Conservation (phyloP, 208 protist genomes). For the Trypanosoma conorhini region DNA sequence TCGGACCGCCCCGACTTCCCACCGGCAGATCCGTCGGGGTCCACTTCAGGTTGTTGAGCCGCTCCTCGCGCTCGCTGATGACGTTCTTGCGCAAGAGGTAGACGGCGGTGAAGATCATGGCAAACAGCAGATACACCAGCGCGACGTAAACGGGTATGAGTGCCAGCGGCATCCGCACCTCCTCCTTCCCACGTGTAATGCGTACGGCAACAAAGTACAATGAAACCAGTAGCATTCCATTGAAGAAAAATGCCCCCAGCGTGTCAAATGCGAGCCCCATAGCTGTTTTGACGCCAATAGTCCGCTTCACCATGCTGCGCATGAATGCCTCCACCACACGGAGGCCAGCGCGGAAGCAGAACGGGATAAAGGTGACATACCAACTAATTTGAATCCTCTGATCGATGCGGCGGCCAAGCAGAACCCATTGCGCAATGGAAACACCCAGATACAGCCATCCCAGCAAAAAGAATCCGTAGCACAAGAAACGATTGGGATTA, state of each 20-base stretch:
- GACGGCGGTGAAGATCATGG: conserved; percentile 64
- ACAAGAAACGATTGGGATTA: conserved; percentile 51
- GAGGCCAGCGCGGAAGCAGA: conserved; percentile 55
- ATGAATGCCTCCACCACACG: conserved; percentile 76
- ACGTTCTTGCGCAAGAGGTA: conserved; percentile 43
- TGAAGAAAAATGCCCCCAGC: conserved; percentile 80
- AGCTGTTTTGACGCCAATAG: conserved; percentile 57
- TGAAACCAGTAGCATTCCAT: conserved; percentile 74
- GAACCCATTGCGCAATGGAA: conserved; percentile 76
- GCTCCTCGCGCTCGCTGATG: conserved; percentile 35
- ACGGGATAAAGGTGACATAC: conserved; percentile 81
- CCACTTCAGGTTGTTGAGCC: conserved; percentile 33
- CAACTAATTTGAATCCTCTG: conserved; percentile 48
- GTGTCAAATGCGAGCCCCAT: conserved; percentile 81
- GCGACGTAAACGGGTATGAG: conserved; percentile 81
- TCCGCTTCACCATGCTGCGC: conserved; percentile 71
- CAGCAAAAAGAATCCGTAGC: conserved; percentile 74
- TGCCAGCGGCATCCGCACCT: conserved; percentile 38
- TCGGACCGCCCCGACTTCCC: not conserved
- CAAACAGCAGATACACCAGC: conserved; percentile 67
- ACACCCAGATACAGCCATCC: conserved; percentile 62
- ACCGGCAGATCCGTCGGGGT: conserved; percentile 9
- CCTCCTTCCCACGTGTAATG: conserved; percentile 52
- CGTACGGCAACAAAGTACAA: conserved; percentile 83
- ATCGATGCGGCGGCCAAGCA: conserved; percentile 75